Percentiles rank a stretch among this genome's conserved stretches.
Conservation (phyloP, 1,284 basidiomycete genomes). For the Ceratobasidium sp. region DNA sequence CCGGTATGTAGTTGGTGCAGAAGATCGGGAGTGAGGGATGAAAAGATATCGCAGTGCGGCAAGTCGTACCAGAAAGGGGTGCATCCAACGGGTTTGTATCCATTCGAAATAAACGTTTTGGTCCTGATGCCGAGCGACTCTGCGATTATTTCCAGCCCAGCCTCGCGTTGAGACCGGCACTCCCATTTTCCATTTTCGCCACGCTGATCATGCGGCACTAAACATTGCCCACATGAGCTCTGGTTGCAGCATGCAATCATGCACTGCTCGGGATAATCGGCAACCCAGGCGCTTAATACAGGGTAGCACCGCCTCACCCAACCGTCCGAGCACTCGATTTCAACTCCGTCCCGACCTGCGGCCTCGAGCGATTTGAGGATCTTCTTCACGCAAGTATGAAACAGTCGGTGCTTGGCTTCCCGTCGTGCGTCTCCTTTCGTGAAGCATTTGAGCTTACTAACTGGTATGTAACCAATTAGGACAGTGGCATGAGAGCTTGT, state of each 20-base stretch:
- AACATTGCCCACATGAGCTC: constrained; percentile 27
- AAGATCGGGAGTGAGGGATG: constrained; percentile 53
- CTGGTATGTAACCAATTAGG: constrained; percentile 41
- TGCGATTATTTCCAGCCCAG: background rate
- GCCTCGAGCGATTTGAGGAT: constrained; percentile 30
- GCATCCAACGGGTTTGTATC: background rate
- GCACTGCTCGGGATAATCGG: constrained; percentile 46
- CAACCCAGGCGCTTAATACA: constrained; percentile 43
- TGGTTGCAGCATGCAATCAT: constrained; percentile 35
- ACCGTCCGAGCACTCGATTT: constrained; percentile 46
- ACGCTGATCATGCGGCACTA: background rate
- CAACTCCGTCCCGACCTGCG: constrained; percentile 36
- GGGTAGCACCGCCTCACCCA: constrained; percentile 38
- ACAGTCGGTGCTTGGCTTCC: constrained; percentile 27
- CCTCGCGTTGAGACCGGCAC: background rate
- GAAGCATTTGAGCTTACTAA: constrained; percentile 32
- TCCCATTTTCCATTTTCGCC: background rate
- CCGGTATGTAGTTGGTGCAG: constrained; percentile 57
- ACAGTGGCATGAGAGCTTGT: constrained; percentile 14
- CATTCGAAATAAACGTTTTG: background rate
- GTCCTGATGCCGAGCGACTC: background rate
- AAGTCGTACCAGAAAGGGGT: constrained; percentile 53
- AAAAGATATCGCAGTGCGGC: constrained; percentile 53
- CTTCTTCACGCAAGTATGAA: constrained; percentile 41
- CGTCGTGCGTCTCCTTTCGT: constrained; percentile 19